Evolutionary conservation across 305 asterid species (phyloP).

Genomic region (Fraxinus paxiana): DNA sequence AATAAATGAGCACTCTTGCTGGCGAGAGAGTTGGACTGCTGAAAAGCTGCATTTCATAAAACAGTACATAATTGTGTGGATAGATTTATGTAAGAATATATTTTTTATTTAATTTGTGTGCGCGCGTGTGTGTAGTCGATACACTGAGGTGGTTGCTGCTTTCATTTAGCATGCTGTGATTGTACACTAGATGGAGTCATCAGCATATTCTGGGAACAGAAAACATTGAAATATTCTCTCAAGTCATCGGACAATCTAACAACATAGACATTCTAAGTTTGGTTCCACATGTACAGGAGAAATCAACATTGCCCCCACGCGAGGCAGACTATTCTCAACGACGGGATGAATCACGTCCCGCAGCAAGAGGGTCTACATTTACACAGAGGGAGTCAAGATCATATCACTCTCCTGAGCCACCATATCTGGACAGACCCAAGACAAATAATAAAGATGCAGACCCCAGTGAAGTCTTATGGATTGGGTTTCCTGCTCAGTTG

Average conservation of each 20-base stretch:
- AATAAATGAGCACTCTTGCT: background rate
- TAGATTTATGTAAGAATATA: background rate
- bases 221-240: background rate
- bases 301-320: conserved; percentile 48
- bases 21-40: background rate
- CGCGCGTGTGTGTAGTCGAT: background rate
- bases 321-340: conserved; percentile 52
- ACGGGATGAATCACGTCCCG: conserved; percentile 47
- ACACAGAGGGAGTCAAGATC: conserved; percentile 57
- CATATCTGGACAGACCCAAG: conserved; percentile 52
- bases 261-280: conserved; percentile 28
- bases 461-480: conserved; percentile 90
- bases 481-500: conserved; percentile 85
- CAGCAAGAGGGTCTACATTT: conserved; percentile 55
- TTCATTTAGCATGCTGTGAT: background rate
- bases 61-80: background rate
- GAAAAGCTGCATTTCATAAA: background rate
- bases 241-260: conserved; percentile 13
- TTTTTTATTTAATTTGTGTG: background rate
- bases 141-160: background rate
- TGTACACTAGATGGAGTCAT: background rate
- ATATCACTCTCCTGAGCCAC: conserved; percentile 51
- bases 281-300: conserved; percentile 60
- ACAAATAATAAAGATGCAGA: conserved; percentile 55
- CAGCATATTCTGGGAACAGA: background rate